Percentiles rank a stretch among this genome's conserved stretches.
phyloP scores from a whole-genome alignment of 441 rosid species.

The Theobroma grandiflorum region DNA sequence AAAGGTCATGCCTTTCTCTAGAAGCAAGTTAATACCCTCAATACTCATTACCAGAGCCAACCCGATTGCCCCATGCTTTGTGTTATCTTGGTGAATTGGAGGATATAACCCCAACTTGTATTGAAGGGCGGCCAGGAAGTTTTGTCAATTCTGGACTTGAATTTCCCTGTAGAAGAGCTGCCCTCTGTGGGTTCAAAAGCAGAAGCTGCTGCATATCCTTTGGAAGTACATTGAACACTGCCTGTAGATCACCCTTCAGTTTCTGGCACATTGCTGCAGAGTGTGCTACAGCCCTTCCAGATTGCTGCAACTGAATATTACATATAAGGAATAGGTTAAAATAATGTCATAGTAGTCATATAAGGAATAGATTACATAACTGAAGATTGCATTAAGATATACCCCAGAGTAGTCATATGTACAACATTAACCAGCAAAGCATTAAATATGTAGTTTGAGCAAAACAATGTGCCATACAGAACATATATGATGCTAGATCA shows the following conservation, averaged over 20 bases:
- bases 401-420: neutral
- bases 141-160: conserved; percentile 37
- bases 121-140: conserved; percentile 43
- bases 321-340: conserved; percentile 13
- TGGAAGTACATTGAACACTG: conserved; percentile 77
- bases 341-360: neutral
- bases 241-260: conserved; percentile 80
- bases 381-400: neutral
- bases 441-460: neutral
- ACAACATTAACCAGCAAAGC: neutral
- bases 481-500: neutral
- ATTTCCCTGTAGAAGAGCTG: conserved; percentile 64
- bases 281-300: conserved; percentile 52
- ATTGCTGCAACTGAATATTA: conserved; percentile 57
- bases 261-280: conserved; percentile 61
- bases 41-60: conserved; percentile 29
- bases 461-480: neutral
- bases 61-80: conserved; percentile 20
- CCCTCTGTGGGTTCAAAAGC: conserved; percentile 85
- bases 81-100: conserved; percentile 38
- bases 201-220: conserved; percentile 90
- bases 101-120: conserved; percentile 34
- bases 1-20: conserved; percentile 28
- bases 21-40: conserved; percentile 25
- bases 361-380: neutral